Base-by-base conservation (phyloP, 306 rosid species). In the Vigna trinervia region DNA sequence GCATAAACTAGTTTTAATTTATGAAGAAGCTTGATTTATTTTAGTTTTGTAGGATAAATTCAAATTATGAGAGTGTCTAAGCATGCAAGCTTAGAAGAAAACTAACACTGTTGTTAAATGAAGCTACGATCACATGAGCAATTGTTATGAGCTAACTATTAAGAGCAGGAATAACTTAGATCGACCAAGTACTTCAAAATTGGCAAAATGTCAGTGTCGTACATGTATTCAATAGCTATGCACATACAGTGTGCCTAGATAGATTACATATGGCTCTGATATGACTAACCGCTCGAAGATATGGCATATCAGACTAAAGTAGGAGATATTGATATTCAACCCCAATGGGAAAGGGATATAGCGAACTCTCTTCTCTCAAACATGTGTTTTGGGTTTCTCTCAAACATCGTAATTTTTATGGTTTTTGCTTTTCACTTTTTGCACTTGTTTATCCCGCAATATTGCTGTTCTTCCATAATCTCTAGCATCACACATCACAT, bases 121-220 rank as follows among this genome's bases (percentile, higher is more conserved):
- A 12, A 17, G 0, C 38, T 38, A 12, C 52, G 8, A 30, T 9
- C 12, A 17, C 64, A 15, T 34, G 32, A 26, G 28, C 51, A 75
- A n/a, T 47, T 15, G 56, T 41, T 23, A 38, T 9, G 46, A 41
- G 46, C 46, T 41, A 12, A 45, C 50, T 11, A 11, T 63, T 30
- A 57, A 15, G 43, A 72, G 5, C 57, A 28, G 43, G 52, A 73
- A 19, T 20, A 63, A 41, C 6, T 80, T 57, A 53, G 60, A 64
- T 11, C 8, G n/a, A 6, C 4, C 9, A 34, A 7, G 17, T 47
- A 47, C 57, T 47, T 14, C 73, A 23, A 26, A 23, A 7, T 68
- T 68, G 73, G 41, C 4, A 28, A 28, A 23, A 7, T 59, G 5
- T 28, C 4, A n/a, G 17, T 26, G 56, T 46, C 17, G 2, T 62